phyloP scores from a whole-genome alignment of 1,284 basidiomycete species.

The Cryptococcus amylolentus region DNA sequence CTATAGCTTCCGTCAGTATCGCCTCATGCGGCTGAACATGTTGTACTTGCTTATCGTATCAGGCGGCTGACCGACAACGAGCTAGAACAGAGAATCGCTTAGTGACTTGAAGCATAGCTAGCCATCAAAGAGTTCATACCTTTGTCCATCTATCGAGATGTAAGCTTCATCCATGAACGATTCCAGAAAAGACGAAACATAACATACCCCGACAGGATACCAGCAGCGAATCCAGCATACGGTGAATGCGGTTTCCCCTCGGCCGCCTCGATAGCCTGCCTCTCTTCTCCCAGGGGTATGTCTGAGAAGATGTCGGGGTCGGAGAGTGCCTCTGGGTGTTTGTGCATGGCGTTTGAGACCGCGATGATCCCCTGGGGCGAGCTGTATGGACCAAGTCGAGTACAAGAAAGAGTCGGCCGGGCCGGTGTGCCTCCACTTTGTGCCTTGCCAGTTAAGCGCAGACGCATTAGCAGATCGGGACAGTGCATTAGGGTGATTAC shows the following conservation, averaged over 20 bases:
- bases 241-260: constrained; percentile 29
- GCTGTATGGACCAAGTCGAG: too few species aligned
- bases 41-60: constrained; percentile 36
- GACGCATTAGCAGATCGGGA: too few species aligned
- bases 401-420: too few species aligned
- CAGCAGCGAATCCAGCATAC: constrained; percentile 46
- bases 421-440: too few species aligned
- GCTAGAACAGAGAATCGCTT: background rate
- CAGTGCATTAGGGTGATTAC: background rate
- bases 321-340: constrained; percentile 11
- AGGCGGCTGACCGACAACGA: constrained; percentile 38
- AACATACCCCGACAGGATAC: constrained; percentile 39
- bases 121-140: constrained; percentile 6
- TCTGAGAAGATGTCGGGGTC: constrained; percentile 14
- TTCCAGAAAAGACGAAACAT: too few species aligned
- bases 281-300: constrained; percentile 1
- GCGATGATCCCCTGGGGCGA: too few species aligned
- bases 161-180: background rate
- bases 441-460: too few species aligned
- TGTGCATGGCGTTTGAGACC: too few species aligned
- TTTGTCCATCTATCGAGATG: constrained; percentile 23
- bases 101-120: background rate
- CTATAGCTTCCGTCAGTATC: constrained; percentile 2
- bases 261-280: constrained; percentile 1
- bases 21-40: background rate